Base-by-base conservation (phyloP, 2,329 filamentous ascomycete species). In the Ceratocystis smalleyi region DNA sequence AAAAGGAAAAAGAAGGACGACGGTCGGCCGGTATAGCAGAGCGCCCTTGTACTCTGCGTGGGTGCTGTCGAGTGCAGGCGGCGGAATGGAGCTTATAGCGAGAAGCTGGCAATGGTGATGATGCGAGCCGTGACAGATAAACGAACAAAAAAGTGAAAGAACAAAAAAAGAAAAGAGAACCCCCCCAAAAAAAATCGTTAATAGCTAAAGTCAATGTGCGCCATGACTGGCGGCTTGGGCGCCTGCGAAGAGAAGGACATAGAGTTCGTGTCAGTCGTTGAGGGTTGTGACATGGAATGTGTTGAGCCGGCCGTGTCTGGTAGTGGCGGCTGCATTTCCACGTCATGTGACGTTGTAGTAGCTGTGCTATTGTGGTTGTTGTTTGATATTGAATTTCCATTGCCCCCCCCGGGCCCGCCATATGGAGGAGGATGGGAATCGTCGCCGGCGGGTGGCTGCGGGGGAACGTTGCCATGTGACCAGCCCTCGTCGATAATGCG, bases 401-500 rank as follows among this genome's bases (percentile, higher is more conserved):
- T 55, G 74, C 75, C 49, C 77, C 77, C 71, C 82, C 80, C 70
- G 82, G 77, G 67, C 77, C 30, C 61, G 17, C 61, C 47, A 27
- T 43, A 49, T 7, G 30, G 47, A 8, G 57, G 55, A 12, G 59
- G 43, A 8, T 43, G 59, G 40, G 22, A 24, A 10, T 22, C 43
- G 40, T 45, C 27, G 35, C 35, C 35, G n/a, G 59, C 1, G 1
- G 59, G 22, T 10, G 40, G 32, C 3, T 30, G 40, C 27, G 40
- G 79, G 35, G 81, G 74, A 10, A 76, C 81, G 22, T 24, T 22
- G 68, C 81, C 83, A 12, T 81, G 78, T 5, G 80, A 81, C 73
- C 80, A 83, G 59, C 81, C 81, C 69, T 83, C 79, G 68, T 84
- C 80, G 63, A 83, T 77, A 69, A 86, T 80, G 70, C 86, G 81